Base-by-base conservation (phyloP, 306 rosid genomes). In the Quercus engelmannii region DNA sequence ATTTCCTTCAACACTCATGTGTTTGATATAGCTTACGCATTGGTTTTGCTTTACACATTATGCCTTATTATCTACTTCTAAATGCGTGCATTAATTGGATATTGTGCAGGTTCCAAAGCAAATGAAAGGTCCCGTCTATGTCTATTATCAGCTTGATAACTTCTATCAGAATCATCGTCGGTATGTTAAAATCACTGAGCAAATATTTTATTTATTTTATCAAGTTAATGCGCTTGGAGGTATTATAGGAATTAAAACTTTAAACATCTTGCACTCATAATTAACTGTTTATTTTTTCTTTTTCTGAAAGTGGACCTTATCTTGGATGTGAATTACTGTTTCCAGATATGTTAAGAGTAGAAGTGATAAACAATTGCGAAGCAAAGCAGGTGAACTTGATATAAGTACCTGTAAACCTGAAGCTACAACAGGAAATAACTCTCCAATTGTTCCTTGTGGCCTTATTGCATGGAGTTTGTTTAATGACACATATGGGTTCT, bases 81-180 rank as follows among this genome's bases (percentile, higher is more conserved):
- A 71, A 26, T 54, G 55, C 21, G n/a, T 54, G 61, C 49, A 78
- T 75, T 79, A 38, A 73, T 73, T 64, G 61, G 51, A n/a, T 25
- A 76, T n/a, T 81, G 86, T 86, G 83, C 96, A 94, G 98, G 87
- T 94, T 69, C 83, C 86, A 56, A 89, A 81, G 82, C 79, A 70
- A 83, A 90, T 94, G 98, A 89, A 82, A 78, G 84, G 90, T 70
- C 97, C 98, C 0, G 74, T 94, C 43, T 94, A 81, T 76, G 73
- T 94, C 85, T 94, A 94, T 86, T 94, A 94, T 69, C 92, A 94
- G 81, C 97, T 94, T 61, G 90, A 86, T 28, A 86, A 88, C 86
- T 92, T 80, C 86, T 89, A 86, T 84, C 98, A 94, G 86, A 94
- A 94, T 84, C 98, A 94, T 85, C 96, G 98, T 19, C 86, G 96